A percentile compares a stretch with the other conserved stretches of the same genome.
Evolutionary conservation across 2,329 filamentous ascomycete species (phyloP).

Genomic region (Conoideocrella luteorostrata): DNA sequence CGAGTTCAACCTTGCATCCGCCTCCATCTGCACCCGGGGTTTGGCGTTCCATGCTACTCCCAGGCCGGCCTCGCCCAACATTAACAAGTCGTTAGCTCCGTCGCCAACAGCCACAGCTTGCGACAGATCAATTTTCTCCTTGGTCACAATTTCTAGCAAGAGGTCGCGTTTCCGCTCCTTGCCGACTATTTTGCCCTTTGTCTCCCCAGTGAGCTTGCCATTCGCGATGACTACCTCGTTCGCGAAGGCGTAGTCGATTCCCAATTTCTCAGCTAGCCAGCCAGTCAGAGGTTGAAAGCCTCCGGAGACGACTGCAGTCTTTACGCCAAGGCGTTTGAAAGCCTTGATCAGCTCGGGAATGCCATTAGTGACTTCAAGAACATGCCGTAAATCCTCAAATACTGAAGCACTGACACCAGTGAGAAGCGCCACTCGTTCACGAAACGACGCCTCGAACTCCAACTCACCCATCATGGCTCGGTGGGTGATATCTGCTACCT

Average conservation of each 20-base stretch:
- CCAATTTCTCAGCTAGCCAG: slow-evolving; percentile 76
- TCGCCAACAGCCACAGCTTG: slow-evolving; percentile 73
- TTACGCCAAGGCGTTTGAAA: slow-evolving; percentile 72
- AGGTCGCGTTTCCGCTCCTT: slow-evolving; percentile 68
- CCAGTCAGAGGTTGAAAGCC: slow-evolving; percentile 85
- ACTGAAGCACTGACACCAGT: slow-evolving; percentile 73
- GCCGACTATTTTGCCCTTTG: slow-evolving; percentile 67
- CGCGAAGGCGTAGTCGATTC: slow-evolving; percentile 81
- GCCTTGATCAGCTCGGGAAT: slow-evolving; percentile 67
- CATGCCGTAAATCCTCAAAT: slow-evolving; percentile 67
- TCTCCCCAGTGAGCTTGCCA: slow-evolving; percentile 61
- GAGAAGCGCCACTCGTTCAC: slow-evolving; percentile 72
- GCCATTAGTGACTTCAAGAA: slow-evolving; percentile 76
- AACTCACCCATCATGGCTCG: slow-evolving; percentile 95
- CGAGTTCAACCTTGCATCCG: slow-evolving; percentile 65
- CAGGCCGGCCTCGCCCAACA: slow-evolving; percentile 69
- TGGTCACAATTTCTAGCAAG: slow-evolving; percentile 61
- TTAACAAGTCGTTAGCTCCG: slow-evolving; percentile 75
- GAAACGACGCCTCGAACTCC: slow-evolving; percentile 80
- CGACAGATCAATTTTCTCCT: slow-evolving; percentile 57
- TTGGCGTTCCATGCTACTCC: slow-evolving; percentile 84
- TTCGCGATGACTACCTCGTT: slow-evolving; percentile 71
- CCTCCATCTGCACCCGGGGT: slow-evolving; percentile 72
- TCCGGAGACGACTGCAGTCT: slow-evolving; percentile 84
- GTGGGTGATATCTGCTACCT: slow-evolving; percentile 83